Evolutionary conservation across 495 filamentous ascomycete species (phyloP), one percentile per base, ranked within the genome.

Genomic region (Hyaloscypha finlandica): DNA sequence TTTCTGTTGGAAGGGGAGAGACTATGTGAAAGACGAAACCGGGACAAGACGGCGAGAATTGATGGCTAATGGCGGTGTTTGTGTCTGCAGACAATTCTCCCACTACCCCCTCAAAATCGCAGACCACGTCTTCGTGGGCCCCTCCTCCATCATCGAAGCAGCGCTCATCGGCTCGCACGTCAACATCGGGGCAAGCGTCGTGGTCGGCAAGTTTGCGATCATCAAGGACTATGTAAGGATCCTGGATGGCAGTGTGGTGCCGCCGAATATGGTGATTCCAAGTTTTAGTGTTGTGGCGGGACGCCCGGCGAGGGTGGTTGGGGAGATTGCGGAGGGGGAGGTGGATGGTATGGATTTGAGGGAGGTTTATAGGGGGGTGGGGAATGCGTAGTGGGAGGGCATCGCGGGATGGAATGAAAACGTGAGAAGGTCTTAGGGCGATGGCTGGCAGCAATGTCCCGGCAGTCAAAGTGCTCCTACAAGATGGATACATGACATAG

Each of bases 51-150:
- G 25, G 25, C 25, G 25, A 25, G 25, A 25, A 25, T 25, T 25
- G 25, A 25, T 37, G 35, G 35, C 35, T 37, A 37, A 37, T 31
- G 32, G 57, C 45, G 32, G 8, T n/a, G 4, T 9, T 53, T 64
- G 6, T 6, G 12, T 14, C 45, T 25, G 52, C 68, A 88, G 85
- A 5, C 74, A 77, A 8, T 89, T 86, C 70, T 90, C 87, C 5
- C 94, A 90, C 79, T 91, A 90, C 71, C 92, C 93, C 52, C 87
- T 96, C 67, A 92, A 94, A 75, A 91, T 99, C 63, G 93, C 93
- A 39, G 91, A 97, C 73, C 93, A 97, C 77, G 92, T 96, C 66
- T 97, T 92, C 74, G 83, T 99, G 51, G 92, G 92, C 32, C 84
- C 88, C 67, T 76, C 81, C 45, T 84, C 89, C 61, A 84, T 94